A percentile compares a stretch with the other conserved stretches of the same genome.
Conservation (phyloP, 306 rosid genomes). For the Benincasa hispida region DNA sequence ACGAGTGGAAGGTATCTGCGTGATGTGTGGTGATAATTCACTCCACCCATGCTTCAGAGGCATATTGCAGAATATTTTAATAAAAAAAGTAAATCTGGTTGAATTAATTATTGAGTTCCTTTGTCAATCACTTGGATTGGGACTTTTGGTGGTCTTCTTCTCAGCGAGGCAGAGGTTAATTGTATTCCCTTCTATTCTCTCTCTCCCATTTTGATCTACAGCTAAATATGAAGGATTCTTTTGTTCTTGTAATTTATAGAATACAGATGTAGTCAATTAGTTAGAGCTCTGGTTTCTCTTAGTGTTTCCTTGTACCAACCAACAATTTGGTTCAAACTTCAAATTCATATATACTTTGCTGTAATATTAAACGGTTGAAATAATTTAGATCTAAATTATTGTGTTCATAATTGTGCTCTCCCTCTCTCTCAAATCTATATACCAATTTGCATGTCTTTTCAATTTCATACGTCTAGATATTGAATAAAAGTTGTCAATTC, state of each 20-base stretch:
- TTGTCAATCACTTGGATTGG: not conserved
- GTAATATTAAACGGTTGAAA: not conserved
- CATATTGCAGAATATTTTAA: not conserved
- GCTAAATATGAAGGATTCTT: constrained; percentile 27
- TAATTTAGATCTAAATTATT: not conserved
- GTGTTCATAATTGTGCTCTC: not conserved
- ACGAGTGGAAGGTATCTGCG: constrained; percentile 80
- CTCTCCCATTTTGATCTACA: not conserved
- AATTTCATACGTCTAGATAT: too few relatives aligned
- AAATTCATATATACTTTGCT: not conserved
- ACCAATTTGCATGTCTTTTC: not conserved
- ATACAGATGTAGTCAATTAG: constrained; percentile 14
- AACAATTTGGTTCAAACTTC: constrained; percentile 28
- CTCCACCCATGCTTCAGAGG: not conserved
- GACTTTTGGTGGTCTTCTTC: not conserved
- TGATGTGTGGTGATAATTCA: constrained; percentile 70
- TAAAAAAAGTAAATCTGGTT: not conserved
- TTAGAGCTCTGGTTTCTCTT: constrained; percentile 17
- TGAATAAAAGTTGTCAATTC: too few relatives aligned
- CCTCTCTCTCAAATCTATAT: not conserved
- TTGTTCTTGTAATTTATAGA: constrained; percentile 31
- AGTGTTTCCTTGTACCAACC: constrained; percentile 36
- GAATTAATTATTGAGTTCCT: constrained; percentile 6
- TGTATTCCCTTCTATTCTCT: not conserved
- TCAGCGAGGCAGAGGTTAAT: constrained; percentile 11